These are phyloP conservation scores for Neofusicoccum kwambonambiense DNA, from an alignment of 2,329 filamentous ascomycete species.

Conservation along the genomic window DNA sequence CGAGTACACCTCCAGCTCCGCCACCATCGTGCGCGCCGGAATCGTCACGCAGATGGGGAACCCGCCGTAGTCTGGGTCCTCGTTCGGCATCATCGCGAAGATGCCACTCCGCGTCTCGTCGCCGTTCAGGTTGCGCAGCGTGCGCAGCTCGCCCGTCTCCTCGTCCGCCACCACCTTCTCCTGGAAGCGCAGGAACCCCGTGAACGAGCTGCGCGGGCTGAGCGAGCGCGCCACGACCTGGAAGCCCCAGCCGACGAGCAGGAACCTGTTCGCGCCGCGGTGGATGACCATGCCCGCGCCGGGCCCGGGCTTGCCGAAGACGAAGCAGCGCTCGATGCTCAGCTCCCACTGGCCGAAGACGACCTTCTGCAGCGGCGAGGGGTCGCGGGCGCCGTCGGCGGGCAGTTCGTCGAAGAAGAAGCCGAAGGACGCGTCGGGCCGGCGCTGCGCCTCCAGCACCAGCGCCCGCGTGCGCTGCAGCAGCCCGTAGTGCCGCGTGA, in stretches of 20 bases:
- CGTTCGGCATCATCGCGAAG: conserved; percentile 56
- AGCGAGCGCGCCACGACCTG: conserved; percentile 31
- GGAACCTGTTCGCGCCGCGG: conserved; percentile 38
- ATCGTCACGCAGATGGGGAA: conserved; percentile 58
- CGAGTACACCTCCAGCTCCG: conserved; percentile 9
- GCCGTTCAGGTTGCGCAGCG: conserved; percentile 25
- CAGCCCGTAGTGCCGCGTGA: conserved; percentile 43
- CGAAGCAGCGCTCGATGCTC: conserved; percentile 44
- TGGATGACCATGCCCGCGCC: conserved; percentile 47
- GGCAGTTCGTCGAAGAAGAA: conserved; percentile 46
- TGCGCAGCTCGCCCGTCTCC: conserved; percentile 38
- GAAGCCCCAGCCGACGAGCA: conserved; percentile 49
- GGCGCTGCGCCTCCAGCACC: conserved; percentile 43
- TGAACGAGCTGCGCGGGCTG: conserved; percentile 36
- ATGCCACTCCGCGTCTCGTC: conserved; percentile 48
- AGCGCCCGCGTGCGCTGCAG: conserved; percentile 35
- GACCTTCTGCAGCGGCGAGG: conserved; percentile 30
- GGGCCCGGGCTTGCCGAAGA: conserved; percentile 45
- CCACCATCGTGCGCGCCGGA: conserved; percentile 45
- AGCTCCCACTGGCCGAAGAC: conserved; percentile 39
- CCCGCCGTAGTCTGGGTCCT: conserved; percentile 56
- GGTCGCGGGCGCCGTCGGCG: conserved; percentile 26
- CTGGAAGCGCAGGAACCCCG: conserved; percentile 43
- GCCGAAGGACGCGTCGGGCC: conserved; percentile 34
- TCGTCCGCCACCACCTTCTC: conserved; percentile 42